Evolutionary conservation across 768 basidiomycete genomes (phyloP).

Genomic region (Coprinopsis marcescibilis): DNA sequence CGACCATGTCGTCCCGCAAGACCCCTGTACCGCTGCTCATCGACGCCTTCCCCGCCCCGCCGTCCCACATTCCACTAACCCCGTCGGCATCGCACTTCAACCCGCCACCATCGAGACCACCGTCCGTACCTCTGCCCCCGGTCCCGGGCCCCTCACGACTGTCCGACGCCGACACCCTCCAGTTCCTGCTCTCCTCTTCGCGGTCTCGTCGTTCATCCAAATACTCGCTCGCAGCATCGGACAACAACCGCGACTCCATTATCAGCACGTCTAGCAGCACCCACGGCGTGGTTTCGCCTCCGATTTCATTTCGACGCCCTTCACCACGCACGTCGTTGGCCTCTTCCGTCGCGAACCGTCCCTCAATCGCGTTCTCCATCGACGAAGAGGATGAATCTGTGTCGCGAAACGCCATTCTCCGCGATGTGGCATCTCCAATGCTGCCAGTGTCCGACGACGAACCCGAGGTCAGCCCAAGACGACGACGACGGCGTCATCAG

Average conservation of each 20-base stretch:
- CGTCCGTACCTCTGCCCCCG: conserved; percentile 55
- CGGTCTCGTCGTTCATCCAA: conserved; percentile 19
- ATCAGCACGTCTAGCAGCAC: conserved; percentile 15
- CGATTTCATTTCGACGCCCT: conserved; percentile 14
- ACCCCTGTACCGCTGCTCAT: conserved; percentile 26
- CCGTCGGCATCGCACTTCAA: conserved; percentile 30
- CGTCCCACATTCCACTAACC: conserved; percentile 33
- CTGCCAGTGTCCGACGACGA: conserved; percentile 23
- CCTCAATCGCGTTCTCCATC: conserved; percentile 25
- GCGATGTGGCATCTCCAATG: conserved; percentile 20
- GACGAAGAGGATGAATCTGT: conserved; percentile 15
- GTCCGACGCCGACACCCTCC: conserved; percentile 41
- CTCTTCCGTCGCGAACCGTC: conserved; percentile 12
- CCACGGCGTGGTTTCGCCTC: conserved; percentile 6
- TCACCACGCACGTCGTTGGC: conserved; percentile 5
- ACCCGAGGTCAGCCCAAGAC: conserved; percentile 16
- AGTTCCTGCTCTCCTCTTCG: conserved; percentile 27
- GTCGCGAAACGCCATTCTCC: conserved; percentile 9
- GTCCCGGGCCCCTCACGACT: conserved; percentile 58
- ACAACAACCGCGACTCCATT: conserved; percentile 17
- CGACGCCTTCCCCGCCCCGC: conserved; percentile 37
- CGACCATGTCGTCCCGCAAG: conserved; percentile 2
- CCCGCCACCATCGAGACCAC: conserved; percentile 56
- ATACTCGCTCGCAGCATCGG: conserved; percentile 17
- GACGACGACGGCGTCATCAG: conserved; percentile 13